Percentiles rank a stretch among this genome's conserved stretches.
phyloP scores from a whole-genome alignment of 148 eudicot genomes.

The Euryodendron excelsum region DNA sequence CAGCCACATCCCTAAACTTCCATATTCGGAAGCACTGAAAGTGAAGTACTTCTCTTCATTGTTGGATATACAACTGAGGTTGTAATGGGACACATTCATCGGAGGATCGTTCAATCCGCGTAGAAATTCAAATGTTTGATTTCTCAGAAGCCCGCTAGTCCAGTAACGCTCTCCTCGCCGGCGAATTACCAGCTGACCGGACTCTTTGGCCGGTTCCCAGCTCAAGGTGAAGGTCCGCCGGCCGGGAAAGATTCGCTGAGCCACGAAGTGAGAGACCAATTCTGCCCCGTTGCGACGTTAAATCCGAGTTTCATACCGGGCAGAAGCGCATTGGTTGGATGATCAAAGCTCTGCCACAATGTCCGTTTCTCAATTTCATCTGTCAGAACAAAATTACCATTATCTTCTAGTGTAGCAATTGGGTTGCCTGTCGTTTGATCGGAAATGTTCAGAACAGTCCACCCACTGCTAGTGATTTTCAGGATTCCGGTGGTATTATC shows the following conservation, averaged over 20 bases:
- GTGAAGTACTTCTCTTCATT: constrained; percentile 21
- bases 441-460: constrained; percentile 16
- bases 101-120: neutral
- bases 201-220: constrained; percentile 22
- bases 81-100: neutral
- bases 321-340: too few species aligned
- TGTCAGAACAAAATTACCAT: constrained; percentile 19
- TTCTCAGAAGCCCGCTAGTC: constrained; percentile 31
- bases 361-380: neutral
- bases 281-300: too few species aligned
- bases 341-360: constrained; percentile 25
- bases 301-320: too few species aligned
- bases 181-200: constrained; percentile 17
- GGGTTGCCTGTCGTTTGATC: constrained; percentile 2
- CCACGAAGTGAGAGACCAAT: constrained; percentile 25
- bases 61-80: constrained; percentile 11
- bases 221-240: constrained; percentile 32
- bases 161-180: constrained; percentile 30
- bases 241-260: constrained; percentile 18
- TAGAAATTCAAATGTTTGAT: constrained; percentile 7
- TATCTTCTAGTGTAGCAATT: constrained; percentile 17
- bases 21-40: neutral
- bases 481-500: constrained; percentile 7
- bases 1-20: neutral
- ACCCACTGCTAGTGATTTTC: constrained; percentile 4